phyloP scores from a whole-genome alignment of 148 eudicot genomes.

The Salicornia ramosissima region DNA sequence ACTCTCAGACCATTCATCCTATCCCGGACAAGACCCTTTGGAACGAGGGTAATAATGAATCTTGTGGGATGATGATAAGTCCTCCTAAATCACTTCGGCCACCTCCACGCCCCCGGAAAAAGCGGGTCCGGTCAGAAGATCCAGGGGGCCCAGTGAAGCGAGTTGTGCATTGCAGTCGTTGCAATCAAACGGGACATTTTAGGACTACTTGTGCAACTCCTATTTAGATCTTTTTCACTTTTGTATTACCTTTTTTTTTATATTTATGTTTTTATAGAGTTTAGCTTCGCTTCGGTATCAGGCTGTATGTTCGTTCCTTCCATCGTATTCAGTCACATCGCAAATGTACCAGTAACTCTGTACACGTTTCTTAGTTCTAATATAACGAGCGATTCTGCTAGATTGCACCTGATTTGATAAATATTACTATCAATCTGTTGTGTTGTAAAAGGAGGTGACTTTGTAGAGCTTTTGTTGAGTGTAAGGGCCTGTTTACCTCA shows the following conservation, averaged over 20 bases:
- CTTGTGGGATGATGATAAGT: slow-evolving; percentile 30
- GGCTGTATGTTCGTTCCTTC: not conserved
- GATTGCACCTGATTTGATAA: not conserved
- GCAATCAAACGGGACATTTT: slow-evolving; percentile 76
- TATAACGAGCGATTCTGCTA: not conserved
- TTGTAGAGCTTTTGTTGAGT: not conserved
- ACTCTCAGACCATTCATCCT: slow-evolving; percentile 69
- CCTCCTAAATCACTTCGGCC: slow-evolving; percentile 59
- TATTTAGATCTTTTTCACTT: slow-evolving; percentile 31
- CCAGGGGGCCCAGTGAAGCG: slow-evolving; percentile 39
- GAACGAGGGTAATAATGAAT: slow-evolving; percentile 27
- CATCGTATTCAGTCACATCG: not conserved
- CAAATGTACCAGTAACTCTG: not conserved
- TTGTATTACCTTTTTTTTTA: not conserved
- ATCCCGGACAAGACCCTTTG: slow-evolving; percentile 54
- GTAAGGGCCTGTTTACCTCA: too few relatives aligned
- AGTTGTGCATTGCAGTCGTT: slow-evolving; percentile 73
- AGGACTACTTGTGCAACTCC: slow-evolving; percentile 74
- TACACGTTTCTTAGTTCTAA: not conserved
- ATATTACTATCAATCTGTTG: too few relatives aligned
- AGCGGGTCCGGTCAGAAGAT: slow-evolving; percentile 39
- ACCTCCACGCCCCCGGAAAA: slow-evolving; percentile 51
- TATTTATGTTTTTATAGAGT: not conserved
- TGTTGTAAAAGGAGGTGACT: not conserved
- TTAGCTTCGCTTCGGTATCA: not conserved